Evolutionary conservation across 345 rosid species (phyloP), one percentile per base, ranked within the genome.

Genomic region (Euphorbia tirucalli): DNA sequence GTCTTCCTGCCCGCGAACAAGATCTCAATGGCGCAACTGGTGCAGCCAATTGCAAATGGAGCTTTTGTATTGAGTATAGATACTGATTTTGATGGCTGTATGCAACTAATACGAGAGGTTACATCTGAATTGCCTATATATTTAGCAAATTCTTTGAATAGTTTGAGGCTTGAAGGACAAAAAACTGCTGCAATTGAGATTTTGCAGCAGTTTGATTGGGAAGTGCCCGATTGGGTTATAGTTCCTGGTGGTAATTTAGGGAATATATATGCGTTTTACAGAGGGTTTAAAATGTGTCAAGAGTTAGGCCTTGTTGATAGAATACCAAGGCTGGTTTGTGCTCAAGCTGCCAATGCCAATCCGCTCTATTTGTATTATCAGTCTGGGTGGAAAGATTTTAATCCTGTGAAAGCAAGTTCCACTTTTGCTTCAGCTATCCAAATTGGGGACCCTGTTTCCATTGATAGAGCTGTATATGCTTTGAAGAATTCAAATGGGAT

Each of bases 201-300:
- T 66, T 69, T 93, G 78, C 98, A 93, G 87, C 98, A 93, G 83
- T 90, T 90, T 70, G 89, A 93, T 60, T 93, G 98, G 97, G 85
- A 88, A 71, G 97, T 93, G 50, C 98, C 98, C 0, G 96, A 93
- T 70, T 93, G 98, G 98, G 98, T 93, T 30, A 88, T 93, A n/a
- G 89, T 93, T 57, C 98, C 97, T 0, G 98, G 98, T 48, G 97
- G 97, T 11, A 93, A 93, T 66, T 78, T 93, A 18, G 98, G 98
- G 4, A 93, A 93, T 73, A 93, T 93, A 7, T 93, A 93, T 60
- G 97, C 98, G 2, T 90, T 93, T 71, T 93, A 89, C 64, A 93
- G 89, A 78, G 98, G 98, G 13, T 93, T 93, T 77, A 85, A 89
- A 60, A 93, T 90, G 93, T 90, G 98, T 64, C 79, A 88, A 46